phyloP scores from a whole-genome alignment of 192 early-diverging fungal species.

The Phlyctochytrium arcticum region DNA sequence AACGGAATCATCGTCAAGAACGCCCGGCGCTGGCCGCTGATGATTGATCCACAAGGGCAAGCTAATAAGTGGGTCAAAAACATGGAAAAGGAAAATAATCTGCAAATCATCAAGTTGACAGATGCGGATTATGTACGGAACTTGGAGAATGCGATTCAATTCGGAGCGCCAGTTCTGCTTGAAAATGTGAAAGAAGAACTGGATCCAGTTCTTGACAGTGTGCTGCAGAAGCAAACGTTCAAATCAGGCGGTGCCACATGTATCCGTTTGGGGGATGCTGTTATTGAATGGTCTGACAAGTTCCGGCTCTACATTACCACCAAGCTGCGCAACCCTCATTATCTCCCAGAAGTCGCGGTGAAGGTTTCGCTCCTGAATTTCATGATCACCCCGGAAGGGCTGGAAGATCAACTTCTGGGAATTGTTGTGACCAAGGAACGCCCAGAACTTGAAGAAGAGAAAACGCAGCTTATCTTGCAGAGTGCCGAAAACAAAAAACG shows the following conservation, averaged over 20 bases:
- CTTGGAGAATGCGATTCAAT: conserved; percentile 61
- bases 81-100: conserved; percentile 62
- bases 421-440: conserved; percentile 62
- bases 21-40: conserved; percentile 56
- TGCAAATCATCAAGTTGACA: conserved; percentile 58
- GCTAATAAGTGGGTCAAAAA: conserved; percentile 68
- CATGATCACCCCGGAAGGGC: conserved; percentile 66
- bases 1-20: conserved; percentile 63
- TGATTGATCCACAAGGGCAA: conserved; percentile 64
- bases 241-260: conserved; percentile 57
- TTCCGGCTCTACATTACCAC: conserved; percentile 65
- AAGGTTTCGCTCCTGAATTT: conserved; percentile 67
- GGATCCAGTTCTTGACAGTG: conserved; percentile 57
- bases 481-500: conserved; percentile 60
- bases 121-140: conserved; percentile 57
- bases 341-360: conserved; percentile 56
- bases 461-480: conserved; percentile 60
- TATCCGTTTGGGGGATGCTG: conserved; percentile 57
- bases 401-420: conserved; percentile 63
- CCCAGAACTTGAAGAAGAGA: conserved; percentile 65
- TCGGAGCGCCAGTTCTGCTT: conserved; percentile 56
- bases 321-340: conserved; percentile 62
- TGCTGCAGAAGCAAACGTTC: conserved; percentile 62
- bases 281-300: conserved; percentile 57
- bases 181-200: conserved; percentile 68